Percentiles rank a stretch among this genome's conserved stretches.
phyloP scores from a whole-genome alignment of 2,329 filamentous ascomycete species.

The Pseudogymnoascus sp. region DNA sequence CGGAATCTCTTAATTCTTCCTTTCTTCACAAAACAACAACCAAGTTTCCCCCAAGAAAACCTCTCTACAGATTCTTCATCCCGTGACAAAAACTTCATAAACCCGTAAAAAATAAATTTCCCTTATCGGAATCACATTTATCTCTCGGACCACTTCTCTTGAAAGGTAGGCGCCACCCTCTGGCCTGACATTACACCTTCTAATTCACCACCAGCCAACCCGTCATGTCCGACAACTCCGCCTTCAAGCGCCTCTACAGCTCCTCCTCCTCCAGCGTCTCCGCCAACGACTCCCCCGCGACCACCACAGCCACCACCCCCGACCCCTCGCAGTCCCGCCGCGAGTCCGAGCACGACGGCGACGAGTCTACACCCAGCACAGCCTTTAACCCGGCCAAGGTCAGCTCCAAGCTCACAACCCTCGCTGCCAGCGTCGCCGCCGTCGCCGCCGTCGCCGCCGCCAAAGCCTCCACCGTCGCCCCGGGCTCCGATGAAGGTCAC shows the following conservation, averaged over 20 bases:
- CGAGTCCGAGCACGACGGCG: neutral
- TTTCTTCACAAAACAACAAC: neutral
- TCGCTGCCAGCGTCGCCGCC: neutral
- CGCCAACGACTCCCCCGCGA: neutral
- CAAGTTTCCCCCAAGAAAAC: neutral
- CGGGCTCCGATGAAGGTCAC: neutral
- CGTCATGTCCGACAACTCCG: neutral
- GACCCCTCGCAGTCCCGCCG: neutral
- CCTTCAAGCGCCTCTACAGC: neutral
- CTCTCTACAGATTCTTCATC: neutral
- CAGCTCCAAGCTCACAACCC: neutral
- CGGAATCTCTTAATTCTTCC: neutral
- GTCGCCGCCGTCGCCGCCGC: too few relatives aligned
- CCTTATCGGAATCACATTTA: neutral
- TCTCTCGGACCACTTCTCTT: neutral
- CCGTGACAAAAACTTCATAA: neutral
- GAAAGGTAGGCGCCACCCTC: neutral
- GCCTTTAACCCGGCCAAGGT: conserved; percentile 2
- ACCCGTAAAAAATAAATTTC: neutral
- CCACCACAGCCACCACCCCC: neutral
- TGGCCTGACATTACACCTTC: neutral
- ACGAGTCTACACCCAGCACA: neutral
- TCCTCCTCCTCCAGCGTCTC: neutral
- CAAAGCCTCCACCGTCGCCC: neutral
- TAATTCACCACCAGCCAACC: neutral